phyloP scores from a whole-genome alignment of 2,329 filamentous ascomycete genomes.

The Anisogramma anomala region DNA sequence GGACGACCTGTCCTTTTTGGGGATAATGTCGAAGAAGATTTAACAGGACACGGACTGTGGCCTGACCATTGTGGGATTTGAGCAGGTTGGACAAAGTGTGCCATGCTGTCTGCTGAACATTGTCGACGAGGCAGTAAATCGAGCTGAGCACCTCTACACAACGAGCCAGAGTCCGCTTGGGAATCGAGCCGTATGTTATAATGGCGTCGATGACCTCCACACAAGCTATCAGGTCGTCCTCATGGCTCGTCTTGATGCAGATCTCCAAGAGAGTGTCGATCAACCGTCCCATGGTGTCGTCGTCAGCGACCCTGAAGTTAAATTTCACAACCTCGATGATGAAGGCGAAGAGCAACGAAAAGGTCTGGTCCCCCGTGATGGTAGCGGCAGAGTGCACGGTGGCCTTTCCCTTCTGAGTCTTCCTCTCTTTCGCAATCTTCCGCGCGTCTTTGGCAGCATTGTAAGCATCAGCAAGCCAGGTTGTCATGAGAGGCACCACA shows the following conservation, averaged over 20 bases:
- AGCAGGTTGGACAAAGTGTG: conserved; percentile 58
- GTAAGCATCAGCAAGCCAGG: conserved; percentile 48
- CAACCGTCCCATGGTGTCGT: conserved; percentile 47
- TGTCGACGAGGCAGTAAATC: conserved; percentile 54
- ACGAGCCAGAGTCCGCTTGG: conserved; percentile 46
- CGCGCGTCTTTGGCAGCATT: conserved; percentile 40
- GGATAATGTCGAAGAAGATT: conserved; percentile 45
- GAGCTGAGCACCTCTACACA: conserved; percentile 62
- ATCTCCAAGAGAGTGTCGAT: conserved; percentile 54
- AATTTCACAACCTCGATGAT: conserved; percentile 62
- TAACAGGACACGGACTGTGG: conserved; percentile 53
- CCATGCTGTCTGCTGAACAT: conserved; percentile 55
- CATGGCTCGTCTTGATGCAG: conserved; percentile 53
- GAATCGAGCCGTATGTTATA: conserved; percentile 61
- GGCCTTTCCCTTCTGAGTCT: conserved; percentile 28
- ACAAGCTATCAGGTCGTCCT: conserved; percentile 54
- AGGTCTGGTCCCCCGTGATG: conserved; percentile 46
- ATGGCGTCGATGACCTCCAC: conserved; percentile 59
- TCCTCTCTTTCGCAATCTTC: conserved; percentile 31
- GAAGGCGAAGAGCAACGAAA: conserved; percentile 53
- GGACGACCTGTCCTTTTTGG: conserved; percentile 33
- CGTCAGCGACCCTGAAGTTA: conserved; percentile 57
- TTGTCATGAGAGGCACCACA: conserved; percentile 48
- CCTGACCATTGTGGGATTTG: conserved; percentile 62
- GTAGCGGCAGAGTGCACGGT: conserved; percentile 16